Base-by-base conservation (phyloP, 176 grass and related monocot genomes). In the Oryza australiensis region DNA sequence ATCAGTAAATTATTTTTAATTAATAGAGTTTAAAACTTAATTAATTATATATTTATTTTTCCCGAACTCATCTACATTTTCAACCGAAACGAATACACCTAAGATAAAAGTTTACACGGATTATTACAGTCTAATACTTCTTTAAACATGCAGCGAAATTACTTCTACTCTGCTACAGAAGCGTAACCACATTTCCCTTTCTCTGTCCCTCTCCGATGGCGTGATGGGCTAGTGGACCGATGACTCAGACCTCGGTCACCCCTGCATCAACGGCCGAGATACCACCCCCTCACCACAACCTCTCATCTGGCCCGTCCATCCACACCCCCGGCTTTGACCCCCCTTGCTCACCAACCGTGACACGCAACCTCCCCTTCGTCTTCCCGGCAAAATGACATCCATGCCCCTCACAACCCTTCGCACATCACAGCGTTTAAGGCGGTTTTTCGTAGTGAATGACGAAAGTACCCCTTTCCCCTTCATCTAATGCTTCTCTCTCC, bases 331-430 rank as follows among this genome's bases (percentile, higher is more conserved):
- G 12, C 20, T 78, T 88, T 73, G 81, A 75, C 70, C 70, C 38
- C 70, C 53, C 38, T 37, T 29, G 1, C 68, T 16, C 70, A 80
- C 76, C 63, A 85, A 80, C 40, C 77, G 70, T 71, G 29, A 76
- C 82, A 89, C 87, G 87, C 87, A 85, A 81, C 77, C 27, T 22
- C n/a, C 22, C 1, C 35, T 20, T 10, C 22, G 3, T 2, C 1
- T 7, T 5, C 12, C 9, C 2, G 9, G 30, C 70, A 49, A 24
- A 60, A 66, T 84, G 86, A 88, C 81, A 74, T 28, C 46, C 13
- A 27, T 62, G 60, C 81, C 81, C 80, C 68, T 28, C 35, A 12
- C 0, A 29, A 18, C 29, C 22, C n/a, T 10, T 23, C 55, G 7
- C 55, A 8, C 6, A 7, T 22, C 49, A 5, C 49, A 2, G 20